A percentile compares a stretch with the other conserved stretches of the same genome.
Evolutionary conservation across 2,329 filamentous ascomycete genomes (phyloP).

Genomic region (Ramichloridium luteum): DNA sequence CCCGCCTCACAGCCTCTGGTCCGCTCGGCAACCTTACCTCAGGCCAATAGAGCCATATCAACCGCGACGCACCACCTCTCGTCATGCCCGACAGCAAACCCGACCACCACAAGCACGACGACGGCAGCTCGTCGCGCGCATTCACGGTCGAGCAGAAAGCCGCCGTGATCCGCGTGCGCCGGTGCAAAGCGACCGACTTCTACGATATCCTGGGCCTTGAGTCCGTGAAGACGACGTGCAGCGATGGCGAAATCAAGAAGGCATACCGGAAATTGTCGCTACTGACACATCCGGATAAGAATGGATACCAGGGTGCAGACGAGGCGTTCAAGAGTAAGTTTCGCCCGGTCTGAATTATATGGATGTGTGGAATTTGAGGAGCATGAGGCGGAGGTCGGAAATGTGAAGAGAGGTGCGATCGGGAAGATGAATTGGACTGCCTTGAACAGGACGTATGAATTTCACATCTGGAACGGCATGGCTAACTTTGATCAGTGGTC

Average conservation of each 20-base stretch:
- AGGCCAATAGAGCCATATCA: too few relatives aligned
- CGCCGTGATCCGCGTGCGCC: slow-evolving; percentile 77
- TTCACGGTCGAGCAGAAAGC: slow-evolving; percentile 85
- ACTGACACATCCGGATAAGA: slow-evolving; percentile 96
- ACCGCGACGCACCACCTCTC: too few relatives aligned
- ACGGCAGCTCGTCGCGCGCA: slow-evolving; percentile 62
- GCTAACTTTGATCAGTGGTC: slow-evolving; percentile 48
- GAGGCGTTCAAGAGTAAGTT: slow-evolving; percentile 84
- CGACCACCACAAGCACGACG: slow-evolving; percentile 53
- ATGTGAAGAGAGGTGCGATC: too few relatives aligned
- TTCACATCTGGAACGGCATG: too few relatives aligned
- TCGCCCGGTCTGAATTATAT: slow-evolving; percentile 2
- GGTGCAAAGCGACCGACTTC: slow-evolving; percentile 74
- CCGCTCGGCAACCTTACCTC: slow-evolving; percentile 1
- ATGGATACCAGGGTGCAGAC: slow-evolving; percentile 87
- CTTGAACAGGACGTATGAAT: too few relatives aligned
- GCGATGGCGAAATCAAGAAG: slow-evolving; percentile 87
- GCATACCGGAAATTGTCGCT: slow-evolving; percentile 90
- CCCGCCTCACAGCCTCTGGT: slow-evolving; percentile 2
- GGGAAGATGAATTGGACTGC: too few relatives aligned
- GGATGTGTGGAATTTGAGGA: too few relatives aligned
- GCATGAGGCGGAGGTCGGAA: too few relatives aligned
- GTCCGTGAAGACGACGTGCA: slow-evolving; percentile 49
- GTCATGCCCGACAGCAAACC: slow-evolving; percentile 9
- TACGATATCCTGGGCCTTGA: slow-evolving; percentile 85